Evolutionary conservation across 139 green algal genomes (phyloP), one percentile per base, ranked within the genome.

Genomic region (Eudorina sp.): DNA sequence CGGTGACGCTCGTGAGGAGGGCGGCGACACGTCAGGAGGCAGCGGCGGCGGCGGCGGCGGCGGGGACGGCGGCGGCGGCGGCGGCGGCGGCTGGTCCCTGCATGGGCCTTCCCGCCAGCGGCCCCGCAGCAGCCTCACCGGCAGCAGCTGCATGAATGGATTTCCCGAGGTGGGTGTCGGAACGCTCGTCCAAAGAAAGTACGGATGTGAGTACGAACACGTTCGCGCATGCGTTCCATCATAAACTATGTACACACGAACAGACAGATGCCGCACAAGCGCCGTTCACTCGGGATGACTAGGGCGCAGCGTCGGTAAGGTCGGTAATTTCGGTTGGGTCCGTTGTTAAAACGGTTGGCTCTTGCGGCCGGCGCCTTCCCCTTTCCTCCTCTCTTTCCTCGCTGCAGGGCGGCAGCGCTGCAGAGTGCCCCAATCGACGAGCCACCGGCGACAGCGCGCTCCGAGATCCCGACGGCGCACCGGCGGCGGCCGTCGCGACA

Each of bases 121-220:
- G n/a, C 70, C 43, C 9, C 5, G 25, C 5, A 45, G 45, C 29
- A 81, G 73, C 46, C 46, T 81, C 25, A 81, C 73, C 14, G 75
- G 31, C 48, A 83, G 75, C 75, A 83, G 75, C 53, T 62, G 75
- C 46, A 31, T 68, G n/a, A 69, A 25, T 5, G 73, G 73, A 9
- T 16, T 34, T 40, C 14, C 40, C 11, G 23, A 55, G 70, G 70
- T 79, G 70, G 16, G 69, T 48, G 38, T n/a, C 25, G 34, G 38
- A 77, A 34, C 55, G 55, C 55, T 66, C 55, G 55, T 25, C 23
- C 55, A 66, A 25, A 3, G 55, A 25, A 25, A 3, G 55, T 66
- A 66, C 7, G 27, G 29, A 23, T 66, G 55, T 25, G 5, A n/a
- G n/a, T n/a, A n/a, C n/a, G n/a, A n/a, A n/a, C n/a, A n/a, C n/a